These are phyloP conservation scores for Fragosphaeria purpurea DNA, from an alignment of 2,329 filamentous ascomycete genomes.

Conservation along the genomic window DNA sequence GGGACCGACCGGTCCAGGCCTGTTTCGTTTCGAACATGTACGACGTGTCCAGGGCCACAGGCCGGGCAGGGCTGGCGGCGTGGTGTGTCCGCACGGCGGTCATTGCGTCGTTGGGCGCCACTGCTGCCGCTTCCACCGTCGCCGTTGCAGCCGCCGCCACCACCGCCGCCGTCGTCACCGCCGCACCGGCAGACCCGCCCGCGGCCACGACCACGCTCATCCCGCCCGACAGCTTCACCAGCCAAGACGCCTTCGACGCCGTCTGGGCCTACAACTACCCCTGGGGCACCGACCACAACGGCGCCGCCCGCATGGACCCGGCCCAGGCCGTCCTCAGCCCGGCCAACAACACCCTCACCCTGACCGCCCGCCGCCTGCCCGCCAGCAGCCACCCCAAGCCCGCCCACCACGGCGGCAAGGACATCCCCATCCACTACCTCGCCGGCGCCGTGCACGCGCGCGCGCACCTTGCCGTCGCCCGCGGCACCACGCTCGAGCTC, in stretches of 20 bases:
- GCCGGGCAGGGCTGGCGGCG: neutral
- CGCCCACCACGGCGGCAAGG: conserved; percentile 26
- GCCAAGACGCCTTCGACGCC: conserved; percentile 26
- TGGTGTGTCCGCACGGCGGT: neutral
- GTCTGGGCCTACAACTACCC: conserved; percentile 45
- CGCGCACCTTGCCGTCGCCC: conserved; percentile 28
- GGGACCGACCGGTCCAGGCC: no score
- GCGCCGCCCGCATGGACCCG: conserved; percentile 43
- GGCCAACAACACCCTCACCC: conserved; percentile 29
- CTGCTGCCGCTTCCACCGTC: neutral
- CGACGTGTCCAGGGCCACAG: neutral
- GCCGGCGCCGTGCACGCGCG: conserved; percentile 34
- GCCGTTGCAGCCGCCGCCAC: neutral
- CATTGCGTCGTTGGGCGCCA: neutral
- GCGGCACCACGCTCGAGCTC: conserved; percentile 32
- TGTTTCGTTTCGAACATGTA: neutral
- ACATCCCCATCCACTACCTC: conserved; percentile 41
- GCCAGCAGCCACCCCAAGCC: conserved; percentile 23
- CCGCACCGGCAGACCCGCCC: neutral
- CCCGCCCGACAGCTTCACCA: conserved; percentile 28
- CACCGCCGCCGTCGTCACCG: neutral
- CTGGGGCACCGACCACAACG: conserved; percentile 49
- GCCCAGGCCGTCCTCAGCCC: conserved; percentile 30
- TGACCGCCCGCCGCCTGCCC: conserved; percentile 35
- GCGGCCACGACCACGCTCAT: conserved; percentile 26